phyloP scores from a whole-genome alignment of 345 rosid species.

The Conringia planisiliqua region DNA sequence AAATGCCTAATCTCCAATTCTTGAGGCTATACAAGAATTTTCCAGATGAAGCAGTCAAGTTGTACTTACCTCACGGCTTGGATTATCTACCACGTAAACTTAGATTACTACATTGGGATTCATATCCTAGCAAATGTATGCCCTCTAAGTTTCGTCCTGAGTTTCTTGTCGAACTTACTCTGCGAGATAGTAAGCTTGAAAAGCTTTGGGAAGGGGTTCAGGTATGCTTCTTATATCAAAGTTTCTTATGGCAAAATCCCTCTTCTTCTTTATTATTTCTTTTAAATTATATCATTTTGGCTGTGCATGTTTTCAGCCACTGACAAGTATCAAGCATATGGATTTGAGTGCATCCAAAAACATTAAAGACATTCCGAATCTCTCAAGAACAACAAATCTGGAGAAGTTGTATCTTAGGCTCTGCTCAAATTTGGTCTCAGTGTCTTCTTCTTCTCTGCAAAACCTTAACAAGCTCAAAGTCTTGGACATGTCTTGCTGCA shows the following conservation, averaged over 20 bases:
- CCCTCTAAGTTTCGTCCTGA: constrained; percentile 20
- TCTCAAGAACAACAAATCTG: constrained; percentile 11
- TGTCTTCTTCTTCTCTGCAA: not conserved
- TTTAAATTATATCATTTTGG: not conserved
- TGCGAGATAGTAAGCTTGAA: constrained; percentile 15
- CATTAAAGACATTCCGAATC: not conserved
- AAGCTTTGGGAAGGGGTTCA: constrained; percentile 15
- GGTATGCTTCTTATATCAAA: not conserved
- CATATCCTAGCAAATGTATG: constrained; percentile 17
- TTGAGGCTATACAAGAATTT: constrained; percentile 20
- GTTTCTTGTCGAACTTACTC: constrained; percentile 11
- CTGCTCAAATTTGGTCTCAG: constrained; percentile 1
- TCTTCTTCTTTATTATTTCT: not conserved
- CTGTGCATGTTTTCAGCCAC: not conserved
- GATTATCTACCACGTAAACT: constrained; percentile 19
- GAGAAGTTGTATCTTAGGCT: constrained; percentile 8
- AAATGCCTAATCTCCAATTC: constrained; percentile 29
- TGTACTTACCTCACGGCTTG: not conserved
- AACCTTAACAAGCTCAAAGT: constrained; percentile 12
- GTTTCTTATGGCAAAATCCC: not conserved
- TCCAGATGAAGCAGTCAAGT: not conserved
- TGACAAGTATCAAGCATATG: not conserved
- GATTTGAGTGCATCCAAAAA: not conserved
- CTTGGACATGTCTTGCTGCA: constrained; percentile 5
- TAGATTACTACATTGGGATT: constrained; percentile 12